These are phyloP conservation scores for Leccinum fallax DNA, from an alignment of 1,284 basidiomycete genomes.

Conservation along the genomic window DNA sequence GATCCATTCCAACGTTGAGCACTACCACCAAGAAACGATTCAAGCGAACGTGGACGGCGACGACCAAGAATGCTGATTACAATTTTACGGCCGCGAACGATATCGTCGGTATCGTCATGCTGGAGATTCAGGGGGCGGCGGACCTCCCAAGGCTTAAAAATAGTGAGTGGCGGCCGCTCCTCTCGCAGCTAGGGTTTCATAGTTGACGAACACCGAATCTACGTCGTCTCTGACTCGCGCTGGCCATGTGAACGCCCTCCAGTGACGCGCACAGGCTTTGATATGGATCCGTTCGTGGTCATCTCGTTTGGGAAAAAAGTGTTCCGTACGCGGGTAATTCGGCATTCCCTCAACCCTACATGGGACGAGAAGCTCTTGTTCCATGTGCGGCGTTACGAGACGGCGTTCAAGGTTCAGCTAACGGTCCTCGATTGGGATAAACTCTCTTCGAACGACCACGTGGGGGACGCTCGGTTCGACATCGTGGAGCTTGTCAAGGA, in stretches of 20 bases:
- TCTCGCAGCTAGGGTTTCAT: conserved; percentile 1
- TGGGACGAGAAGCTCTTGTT: conserved; percentile 98
- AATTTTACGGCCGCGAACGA: conserved; percentile 75
- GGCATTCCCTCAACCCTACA: too few relatives aligned
- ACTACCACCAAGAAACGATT: conserved; percentile 32
- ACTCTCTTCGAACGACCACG: conserved; percentile 84
- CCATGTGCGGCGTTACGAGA: conserved; percentile 90
- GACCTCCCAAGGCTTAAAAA: conserved; percentile 90
- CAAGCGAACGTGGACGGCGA: conserved; percentile 27
- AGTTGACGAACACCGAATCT: conserved; percentile 4
- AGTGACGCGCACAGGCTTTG: conserved; percentile 85
- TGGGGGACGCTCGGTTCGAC: conserved; percentile 76
- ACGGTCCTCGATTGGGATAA: conserved; percentile 95
- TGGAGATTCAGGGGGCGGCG: conserved; percentile 69
- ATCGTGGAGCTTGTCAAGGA: conserved; percentile 71
- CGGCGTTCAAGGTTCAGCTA: conserved; percentile 75
- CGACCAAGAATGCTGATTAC: conserved; percentile 48
- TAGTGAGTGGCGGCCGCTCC: conserved; percentile 52
- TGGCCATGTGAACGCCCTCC: background rate
- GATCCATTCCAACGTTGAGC: conserved; percentile 31
- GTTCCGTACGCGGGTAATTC: conserved; percentile 81
- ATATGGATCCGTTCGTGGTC: conserved; percentile 98
- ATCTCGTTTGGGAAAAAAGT: conserved; percentile 94
- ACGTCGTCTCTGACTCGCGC: background rate
- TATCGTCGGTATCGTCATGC: conserved; percentile 92